These are phyloP conservation scores for Licmophora abbreviata DNA, from an alignment of 108 stramenopile species.

Conservation along the genomic window DNA sequence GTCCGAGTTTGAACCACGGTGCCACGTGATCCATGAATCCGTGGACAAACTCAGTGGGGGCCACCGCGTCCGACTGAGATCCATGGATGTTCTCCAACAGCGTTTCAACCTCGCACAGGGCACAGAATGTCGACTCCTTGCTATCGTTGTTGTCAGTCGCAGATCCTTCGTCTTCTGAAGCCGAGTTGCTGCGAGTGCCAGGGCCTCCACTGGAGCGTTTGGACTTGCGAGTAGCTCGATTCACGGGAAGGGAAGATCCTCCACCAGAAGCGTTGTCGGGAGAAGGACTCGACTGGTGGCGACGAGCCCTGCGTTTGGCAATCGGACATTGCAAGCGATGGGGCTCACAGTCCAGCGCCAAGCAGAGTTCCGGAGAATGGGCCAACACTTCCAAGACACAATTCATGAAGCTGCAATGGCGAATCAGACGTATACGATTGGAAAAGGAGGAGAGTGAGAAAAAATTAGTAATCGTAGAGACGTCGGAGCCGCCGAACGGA, in stretches of 20 bases:
- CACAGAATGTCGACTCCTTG: conserved; percentile 44
- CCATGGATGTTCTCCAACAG: conserved; percentile 16
- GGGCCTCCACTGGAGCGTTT: conserved; percentile 6
- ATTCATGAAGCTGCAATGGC: too few relatives aligned
- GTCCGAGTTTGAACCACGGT: conserved; percentile 80
- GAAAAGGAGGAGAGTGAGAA: too few relatives aligned
- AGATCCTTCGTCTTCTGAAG: neutral
- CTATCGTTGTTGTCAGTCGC: conserved; percentile 12
- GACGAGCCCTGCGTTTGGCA: conserved; percentile 21
- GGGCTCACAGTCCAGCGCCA: conserved; percentile 74
- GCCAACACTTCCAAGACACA: conserved; percentile 79
- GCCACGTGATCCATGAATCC: conserved; percentile 80
- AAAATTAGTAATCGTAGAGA: too few relatives aligned
- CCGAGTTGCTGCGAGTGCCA: conserved; percentile 8
- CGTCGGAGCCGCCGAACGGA: too few relatives aligned
- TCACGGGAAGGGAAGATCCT: conserved; percentile 6
- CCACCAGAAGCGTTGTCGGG: conserved; percentile 11
- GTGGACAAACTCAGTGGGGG: conserved; percentile 62
- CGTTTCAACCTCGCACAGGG: conserved; percentile 68
- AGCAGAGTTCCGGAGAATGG: conserved; percentile 79
- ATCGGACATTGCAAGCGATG: conserved; percentile 58
- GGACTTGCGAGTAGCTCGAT: conserved; percentile 17
- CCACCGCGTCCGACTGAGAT: conserved; percentile 24
- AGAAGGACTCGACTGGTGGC: conserved; percentile 16
- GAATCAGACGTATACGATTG: too few relatives aligned